Evolutionary conservation across 2,329 filamentous ascomycete genomes (phyloP), one percentile per base, ranked within the genome.

Genomic region (Penicillium sp.): DNA sequence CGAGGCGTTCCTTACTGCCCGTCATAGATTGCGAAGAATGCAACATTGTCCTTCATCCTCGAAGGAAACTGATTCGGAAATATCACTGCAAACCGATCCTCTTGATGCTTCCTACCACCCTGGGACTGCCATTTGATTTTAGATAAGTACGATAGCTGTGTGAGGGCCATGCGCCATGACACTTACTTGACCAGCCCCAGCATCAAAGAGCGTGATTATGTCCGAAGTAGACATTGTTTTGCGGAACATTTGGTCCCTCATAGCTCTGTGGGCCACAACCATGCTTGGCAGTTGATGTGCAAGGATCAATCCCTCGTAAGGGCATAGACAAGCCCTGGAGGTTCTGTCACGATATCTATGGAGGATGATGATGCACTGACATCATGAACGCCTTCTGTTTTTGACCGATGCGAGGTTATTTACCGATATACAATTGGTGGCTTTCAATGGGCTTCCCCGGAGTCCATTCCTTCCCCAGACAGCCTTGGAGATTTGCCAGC

Each of bases 11-110:
- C 71, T 60, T 63, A 74, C 72, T 74, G 72, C 51, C 72, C 72
- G 48, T 74, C 72, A 56, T 70, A 73, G 25, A 73, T 60, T 19
- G 69, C 71, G 55, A 74, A 70, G 33, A 69, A 68, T 10, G 66
- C 69, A 39, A 74, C 47, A 27, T 68, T 70, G 13, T 69, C 64
- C 6, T 68, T 50, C n/a, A 61, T 64, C 8, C 61, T 50, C 10
- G 60, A 60, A 23, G 69, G 68, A 57, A 73, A 73, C 25, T 70
- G 64, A 11, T 68, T 64, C 43, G 72, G 71, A 23, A 64, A 50
- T 11, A 73, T 44, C 27, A 71, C 51, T 44, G 63, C 64, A 47
- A 65, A 66, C 8, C 70, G 70, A 55, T 74, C 72, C 53, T 73
- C 70, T 52, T 74, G 72, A 19, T 53, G 53, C 2, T 59, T 52